Evolutionary conservation across 2,329 filamentous ascomycete species (phyloP), one percentile per base, ranked within the genome.

Genomic region (Pyricularia pennisetigena): DNA sequence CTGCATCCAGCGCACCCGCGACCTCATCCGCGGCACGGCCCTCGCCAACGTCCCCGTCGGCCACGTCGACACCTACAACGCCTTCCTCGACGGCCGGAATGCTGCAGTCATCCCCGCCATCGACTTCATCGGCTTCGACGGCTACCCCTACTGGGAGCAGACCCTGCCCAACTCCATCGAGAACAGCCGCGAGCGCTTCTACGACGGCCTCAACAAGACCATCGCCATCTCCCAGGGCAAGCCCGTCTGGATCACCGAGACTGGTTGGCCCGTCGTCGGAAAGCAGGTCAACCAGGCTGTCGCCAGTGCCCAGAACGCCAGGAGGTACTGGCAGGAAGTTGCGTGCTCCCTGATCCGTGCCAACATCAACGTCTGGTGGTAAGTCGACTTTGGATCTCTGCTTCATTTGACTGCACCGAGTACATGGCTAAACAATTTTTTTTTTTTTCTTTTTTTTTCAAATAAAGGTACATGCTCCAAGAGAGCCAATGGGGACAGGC

Each of bases 11-110:
- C 82, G 89, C 75, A 88, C 86, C 76, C 85, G 85, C 73, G 78
- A 80, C 69, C 82, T 84, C 68, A 86, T 92, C 73, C 75, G 82
- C 65, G 74, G 74, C 72, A 79, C 76, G 23, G 68, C 77, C 26
- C 78, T 84, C 23, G 71, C 80, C 76, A 80, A 79, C 65, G 78
- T 82, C 69, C 81, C 85, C 65, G 79, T 88, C 70, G 87, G 87
- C 26, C 88, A 90, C 76, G 88, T 90, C 71, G 88, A 90, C 76
- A 90, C 88, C 67, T 89, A 86, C 84, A 86, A 86, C 62, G 82
- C 81, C 67, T 88, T 85, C 85, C 81, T 83, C 62, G 84, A 90
- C 76, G 69, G 75, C 69, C 82, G 81, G 73, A 90, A 88, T 80
- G 81, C 81, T 72, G 77, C 79, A 67, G 86, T 90, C 69, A 82